Evolutionary conservation across 345 rosid genomes (phyloP).

Genomic region (Lagerstroemia speciosa): DNA sequence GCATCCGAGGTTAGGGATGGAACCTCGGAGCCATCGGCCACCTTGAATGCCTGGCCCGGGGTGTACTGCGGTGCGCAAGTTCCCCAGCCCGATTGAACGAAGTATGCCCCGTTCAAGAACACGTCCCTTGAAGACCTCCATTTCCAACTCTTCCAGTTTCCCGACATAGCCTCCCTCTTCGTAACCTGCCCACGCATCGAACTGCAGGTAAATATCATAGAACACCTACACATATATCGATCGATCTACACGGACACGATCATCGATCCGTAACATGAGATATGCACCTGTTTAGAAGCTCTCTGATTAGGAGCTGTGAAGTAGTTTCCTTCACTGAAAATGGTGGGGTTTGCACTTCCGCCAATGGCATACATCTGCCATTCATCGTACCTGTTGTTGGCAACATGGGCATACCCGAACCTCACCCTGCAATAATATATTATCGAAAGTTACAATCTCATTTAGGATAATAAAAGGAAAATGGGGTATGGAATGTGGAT

Average conservation of each 20-base stretch:
- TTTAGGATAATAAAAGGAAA: too few species aligned
- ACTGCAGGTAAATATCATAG: not conserved
- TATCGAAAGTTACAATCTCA: too few species aligned
- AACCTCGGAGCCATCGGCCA: slow-evolving; percentile 46
- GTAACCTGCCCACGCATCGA: slow-evolving; percentile 44
- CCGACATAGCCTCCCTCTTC: slow-evolving; percentile 45
- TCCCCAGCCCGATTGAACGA: slow-evolving; percentile 79
- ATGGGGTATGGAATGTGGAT: too few species aligned
- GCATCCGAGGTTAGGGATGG: slow-evolving; percentile 65
- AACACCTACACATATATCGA: not conserved
- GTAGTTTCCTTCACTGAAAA: slow-evolving; percentile 84
- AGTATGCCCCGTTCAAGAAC: slow-evolving; percentile 75
- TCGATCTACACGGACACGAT: not conserved
- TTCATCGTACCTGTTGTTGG: slow-evolving; percentile 79
- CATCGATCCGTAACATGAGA: not conserved
- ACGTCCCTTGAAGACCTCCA: slow-evolving; percentile 79
- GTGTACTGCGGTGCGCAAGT: slow-evolving; percentile 45
- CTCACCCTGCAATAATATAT: slow-evolving; percentile 39
- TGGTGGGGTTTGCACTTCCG: slow-evolving; percentile 88
- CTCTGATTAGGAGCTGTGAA: slow-evolving; percentile 50
- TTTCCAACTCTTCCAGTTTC: slow-evolving; percentile 61
- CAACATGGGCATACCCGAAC: slow-evolving; percentile 82
- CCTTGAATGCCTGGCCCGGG: slow-evolving; percentile 39
- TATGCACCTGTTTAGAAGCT: slow-evolving; percentile 41
- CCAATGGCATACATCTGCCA: slow-evolving; percentile 97